phyloP scores from a whole-genome alignment of 2,329 filamentous ascomycete genomes.

The Alternaria consortialis region DNA sequence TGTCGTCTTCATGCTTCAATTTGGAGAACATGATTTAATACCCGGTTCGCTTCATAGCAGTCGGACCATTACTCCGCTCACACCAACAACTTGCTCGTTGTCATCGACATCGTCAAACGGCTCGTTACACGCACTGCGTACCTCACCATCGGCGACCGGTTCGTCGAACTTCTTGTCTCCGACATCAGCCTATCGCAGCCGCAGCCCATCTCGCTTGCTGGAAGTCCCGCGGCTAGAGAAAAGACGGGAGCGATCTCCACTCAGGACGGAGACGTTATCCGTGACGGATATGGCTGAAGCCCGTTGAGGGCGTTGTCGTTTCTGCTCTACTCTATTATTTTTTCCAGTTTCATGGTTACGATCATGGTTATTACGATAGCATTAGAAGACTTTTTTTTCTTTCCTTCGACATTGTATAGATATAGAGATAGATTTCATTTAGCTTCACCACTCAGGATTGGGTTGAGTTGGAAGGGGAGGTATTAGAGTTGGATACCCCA shows the following conservation, averaged over 20 bases:
- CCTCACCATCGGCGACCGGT: background rate
- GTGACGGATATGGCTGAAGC: background rate
- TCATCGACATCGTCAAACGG: conserved; percentile 19
- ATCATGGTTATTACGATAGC: background rate
- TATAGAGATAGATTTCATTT: background rate
- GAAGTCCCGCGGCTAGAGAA: conserved; percentile 9
- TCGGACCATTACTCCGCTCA: conserved; percentile 10
- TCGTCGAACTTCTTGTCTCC: conserved; percentile 1
- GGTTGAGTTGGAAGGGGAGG: background rate
- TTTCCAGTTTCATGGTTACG: background rate
- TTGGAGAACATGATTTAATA: conserved; percentile 29
- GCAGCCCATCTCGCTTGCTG: conserved; percentile 6
- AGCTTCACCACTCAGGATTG: background rate
- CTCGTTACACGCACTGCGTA: conserved; percentile 12
- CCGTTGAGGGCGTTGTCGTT: conserved; percentile 13
- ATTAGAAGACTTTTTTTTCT: background rate
- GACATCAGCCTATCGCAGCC: conserved; percentile 7
- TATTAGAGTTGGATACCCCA: background rate
- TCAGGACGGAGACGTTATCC: background rate
- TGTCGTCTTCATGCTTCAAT: background rate
- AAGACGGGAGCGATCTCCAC: conserved; percentile 13
- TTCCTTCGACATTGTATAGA: background rate
- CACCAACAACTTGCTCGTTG: conserved; percentile 20
- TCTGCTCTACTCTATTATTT: background rate
- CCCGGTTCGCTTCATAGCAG: conserved; percentile 14